Base-by-base conservation (phyloP, 129 eudicot genomes). In the Flaveria linearis region DNA sequence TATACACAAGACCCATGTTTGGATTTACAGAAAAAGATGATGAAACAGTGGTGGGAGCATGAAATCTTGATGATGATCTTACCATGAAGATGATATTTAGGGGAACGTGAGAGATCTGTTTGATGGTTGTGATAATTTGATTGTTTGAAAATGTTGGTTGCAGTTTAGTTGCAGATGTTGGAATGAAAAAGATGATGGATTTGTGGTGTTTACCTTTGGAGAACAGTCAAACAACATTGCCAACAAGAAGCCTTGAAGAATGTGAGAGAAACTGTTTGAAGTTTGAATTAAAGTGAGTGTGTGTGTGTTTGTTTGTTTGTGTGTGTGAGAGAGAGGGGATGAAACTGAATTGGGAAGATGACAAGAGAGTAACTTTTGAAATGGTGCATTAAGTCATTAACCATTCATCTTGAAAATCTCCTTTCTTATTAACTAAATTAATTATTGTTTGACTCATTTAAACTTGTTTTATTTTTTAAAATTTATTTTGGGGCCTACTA, bases 281-380 rank as follows among this genome's bases (percentile, higher is more conserved):
- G 84, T 87, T 87, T 85, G 84, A 85, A 88, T 47, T 83, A 80
- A 76, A 80, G 76, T 60, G 43, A 45, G 67, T 9, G 43, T 9
- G 50, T 17, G n/a, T n/a, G 75, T 10, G 62, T 5, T 39, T 17
- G 70, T 56, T 23, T 17, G 60, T 16, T 39, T 16, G 7, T 10
- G 67, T 36, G 45, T 63, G 11, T 5, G 16, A n/a, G 71, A 39
- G 71, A 66, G 71, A 66, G 67, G 12, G 64, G 72, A 18, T 10
- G 82, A 75, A 69, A 69, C 50, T 81, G 72, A 78, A 49, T 13
- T 28, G 69, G 80, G 86, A 78, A 68, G 80, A 62, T 70, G 86
- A 83, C 83, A 83, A 78, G 81, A 74, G 73, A 61, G 83, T 79
- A 46, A 83, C 76, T 78, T n/a, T 77, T 78, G 68, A 75, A 75